A percentile compares a stretch with the other conserved stretches of the same genome.
Conservation (phyloP, 805 yeast genomes). For the Nakazawaea populi region DNA sequence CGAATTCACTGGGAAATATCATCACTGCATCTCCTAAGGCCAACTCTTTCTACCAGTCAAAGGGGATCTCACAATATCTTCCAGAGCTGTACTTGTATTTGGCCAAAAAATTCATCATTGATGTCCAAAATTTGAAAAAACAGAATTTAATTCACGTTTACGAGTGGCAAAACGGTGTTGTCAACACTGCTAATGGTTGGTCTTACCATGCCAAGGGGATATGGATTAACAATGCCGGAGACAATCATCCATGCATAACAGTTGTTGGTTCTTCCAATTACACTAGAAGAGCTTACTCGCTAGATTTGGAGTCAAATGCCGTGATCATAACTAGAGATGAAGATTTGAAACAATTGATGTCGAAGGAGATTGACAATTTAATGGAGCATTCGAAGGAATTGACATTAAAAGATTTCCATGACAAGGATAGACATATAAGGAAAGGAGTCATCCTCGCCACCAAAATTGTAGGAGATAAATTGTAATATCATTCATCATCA, state of each 20-base stretch:
- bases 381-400: slow-evolving; percentile 46
- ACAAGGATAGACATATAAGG: slow-evolving; percentile 56
- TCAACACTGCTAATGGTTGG: slow-evolving; percentile 84
- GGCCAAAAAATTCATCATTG: slow-evolving; percentile 61
- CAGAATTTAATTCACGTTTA: slow-evolving; percentile 44
- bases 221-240: slow-evolving; percentile 67
- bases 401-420: slow-evolving; percentile 53
- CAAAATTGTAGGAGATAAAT: slow-evolving; percentile 51
- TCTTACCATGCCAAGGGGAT: slow-evolving; percentile 97
- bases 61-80: slow-evolving; percentile 72
- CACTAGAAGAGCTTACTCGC: slow-evolving; percentile 81
- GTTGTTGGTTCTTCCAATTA: slow-evolving; percentile 92
- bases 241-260: slow-evolving; percentile 60
- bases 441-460: slow-evolving; percentile 63
- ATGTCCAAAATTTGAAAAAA: slow-evolving; percentile 36
- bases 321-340: slow-evolving; percentile 67
- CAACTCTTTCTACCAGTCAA: slow-evolving; percentile 83
- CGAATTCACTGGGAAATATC: slow-evolving; percentile 59
- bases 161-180: slow-evolving; percentile 88
- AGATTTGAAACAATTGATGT: slow-evolving; percentile 50
- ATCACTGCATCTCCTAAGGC: slow-evolving; percentile 93
- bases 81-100: slow-evolving; percentile 85
- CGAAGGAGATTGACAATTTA: slow-evolving; percentile 57
- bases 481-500: slow-evolving; percentile 22
- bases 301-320: slow-evolving; percentile 87